Base-by-base conservation (phyloP, 108 stramenopile genomes). In the Nannochloropsis salina region DNA sequence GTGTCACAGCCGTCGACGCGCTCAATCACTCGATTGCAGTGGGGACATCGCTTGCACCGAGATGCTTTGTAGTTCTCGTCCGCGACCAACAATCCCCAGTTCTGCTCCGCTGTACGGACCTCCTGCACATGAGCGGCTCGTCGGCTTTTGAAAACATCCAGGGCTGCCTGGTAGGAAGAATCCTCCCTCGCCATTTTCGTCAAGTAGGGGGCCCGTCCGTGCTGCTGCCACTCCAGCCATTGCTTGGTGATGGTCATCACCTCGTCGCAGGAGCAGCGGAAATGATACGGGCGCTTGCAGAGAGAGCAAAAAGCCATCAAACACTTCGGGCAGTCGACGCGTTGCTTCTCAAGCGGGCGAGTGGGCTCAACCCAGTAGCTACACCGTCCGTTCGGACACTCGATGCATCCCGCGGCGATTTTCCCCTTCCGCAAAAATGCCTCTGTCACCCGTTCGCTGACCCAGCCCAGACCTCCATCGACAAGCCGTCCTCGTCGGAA, bases 211-310 rank as follows among this genome's bases (percentile, higher is more conserved):
- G 15, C 61, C 61, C 61, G 5, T 3, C 61, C 61, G 61, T 74
- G 61, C 61, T 74, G 61, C 61, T 74, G 61, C 61, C 61, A 74
- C 61, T 74, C 61, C 61, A 74, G 8, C 61, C 61, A 74, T 74
- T 74, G 61, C 61, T 74, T 74, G n/a, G 61, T 74, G 61, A 74
- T 74, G 4, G 61, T 74, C 61, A 74, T 74, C 20, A 74, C 61
- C n/a, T 74, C 61, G n/a, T 74, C 61, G n/a, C 61, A 74, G 61
- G 61, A 74, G n/a, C 61, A 74, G 4, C 61, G 15, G n/a, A 74
- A 74, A n/a, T 74, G 61, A 74, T 74, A 74, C n/a, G 61, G 61
- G n/a, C 61, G 61, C 61, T 74, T 74, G 61, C 61, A 74, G 20
- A 74, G n/a, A 3, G 61, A n/a, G n/a, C 61, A 74, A 3, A 74